Conservation (phyloP, 1,284 basidiomycete species). For the Boletellus deceptivus region DNA sequence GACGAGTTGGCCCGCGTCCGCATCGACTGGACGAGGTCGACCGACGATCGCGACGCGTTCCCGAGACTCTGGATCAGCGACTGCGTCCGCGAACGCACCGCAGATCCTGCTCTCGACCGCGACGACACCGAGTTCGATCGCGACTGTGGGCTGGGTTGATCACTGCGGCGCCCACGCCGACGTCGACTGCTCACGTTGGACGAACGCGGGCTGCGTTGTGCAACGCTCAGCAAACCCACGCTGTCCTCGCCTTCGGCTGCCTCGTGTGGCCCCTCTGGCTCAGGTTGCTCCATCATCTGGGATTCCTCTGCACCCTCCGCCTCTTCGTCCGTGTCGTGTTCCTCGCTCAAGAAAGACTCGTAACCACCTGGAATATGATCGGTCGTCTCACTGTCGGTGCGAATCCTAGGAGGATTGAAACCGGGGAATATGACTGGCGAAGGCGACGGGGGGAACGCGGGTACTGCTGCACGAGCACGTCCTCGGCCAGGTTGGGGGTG, state of each 20-base stretch:
- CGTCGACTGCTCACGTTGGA: conserved; percentile 48
- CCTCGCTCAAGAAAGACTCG: conserved; percentile 36
- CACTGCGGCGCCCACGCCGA: conserved; percentile 31
- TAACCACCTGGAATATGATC: conserved; percentile 32
- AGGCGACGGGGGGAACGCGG: conserved; percentile 42
- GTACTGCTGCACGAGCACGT: conserved; percentile 49
- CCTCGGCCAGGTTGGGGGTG: conserved; percentile 52
- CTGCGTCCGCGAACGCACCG: conserved; percentile 56
- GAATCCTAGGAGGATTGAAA: conserved; percentile 33
- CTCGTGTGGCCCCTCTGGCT: conserved; percentile 53
- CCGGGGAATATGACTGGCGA: conserved; percentile 45
- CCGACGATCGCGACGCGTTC: conserved; percentile 56
- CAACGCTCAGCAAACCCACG: conserved; percentile 57
- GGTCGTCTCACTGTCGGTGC: conserved; percentile 45
- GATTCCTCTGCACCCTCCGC: conserved; percentile 40
- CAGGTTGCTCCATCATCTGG: conserved; percentile 51
- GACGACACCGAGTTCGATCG: conserved; percentile 39
- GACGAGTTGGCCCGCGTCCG: conserved; percentile 55
- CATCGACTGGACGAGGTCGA: conserved; percentile 52
- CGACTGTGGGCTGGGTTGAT: conserved; percentile 32
- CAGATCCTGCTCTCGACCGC: conserved; percentile 50
- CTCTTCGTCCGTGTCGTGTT: conserved; percentile 39
- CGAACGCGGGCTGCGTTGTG: conserved; percentile 52
- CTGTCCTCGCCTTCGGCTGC: conserved; percentile 68
- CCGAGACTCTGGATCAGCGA: conserved; percentile 63